Conservation (phyloP, 1,139 yeast species). For the Geotrichum restrictum region DNA sequence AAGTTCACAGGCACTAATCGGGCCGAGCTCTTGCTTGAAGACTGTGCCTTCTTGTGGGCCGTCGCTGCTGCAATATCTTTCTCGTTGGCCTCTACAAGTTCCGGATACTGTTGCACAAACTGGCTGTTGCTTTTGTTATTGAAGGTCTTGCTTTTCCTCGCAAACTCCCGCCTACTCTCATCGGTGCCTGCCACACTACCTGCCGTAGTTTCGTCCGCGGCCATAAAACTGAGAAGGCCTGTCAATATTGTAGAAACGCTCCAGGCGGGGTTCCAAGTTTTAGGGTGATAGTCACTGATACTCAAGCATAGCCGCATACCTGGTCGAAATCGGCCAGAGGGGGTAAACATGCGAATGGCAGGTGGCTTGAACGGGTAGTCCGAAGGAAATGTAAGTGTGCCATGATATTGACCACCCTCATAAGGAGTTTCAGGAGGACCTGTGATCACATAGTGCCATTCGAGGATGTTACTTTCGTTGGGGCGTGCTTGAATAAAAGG, state of each 20-base stretch:
- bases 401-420: constrained; percentile 84
- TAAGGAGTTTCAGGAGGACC: constrained; percentile 90
- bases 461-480: constrained; percentile 68
- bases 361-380: constrained; percentile 95
- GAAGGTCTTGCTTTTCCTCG: constrained; percentile 9
- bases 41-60: neutral
- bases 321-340: constrained; percentile 67
- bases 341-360: constrained; percentile 82
- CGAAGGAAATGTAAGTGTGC: constrained; percentile 73
- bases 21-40: neutral
- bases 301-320: constrained; percentile 78
- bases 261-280: constrained; percentile 95
- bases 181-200: constrained; percentile 14
- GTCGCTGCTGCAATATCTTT: constrained; percentile 7
- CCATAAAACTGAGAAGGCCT: constrained; percentile 83
- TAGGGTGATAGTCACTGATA: constrained; percentile 92
- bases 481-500: constrained; percentile 83
- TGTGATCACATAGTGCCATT: constrained; percentile 73
- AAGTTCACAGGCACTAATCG: constrained; percentile 10
- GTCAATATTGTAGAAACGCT: constrained; percentile 80
- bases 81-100: constrained; percentile 8
- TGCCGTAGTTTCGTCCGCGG: constrained; percentile 31
- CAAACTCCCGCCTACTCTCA: constrained; percentile 9
- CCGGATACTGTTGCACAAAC: constrained; percentile 17
- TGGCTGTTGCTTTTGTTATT: constrained; percentile 10